A percentile compares a stretch with the other conserved stretches of the same genome.
Conservation (phyloP, 2,329 filamentous ascomycete genomes). For the Tolypocladium guangdongense region DNA sequence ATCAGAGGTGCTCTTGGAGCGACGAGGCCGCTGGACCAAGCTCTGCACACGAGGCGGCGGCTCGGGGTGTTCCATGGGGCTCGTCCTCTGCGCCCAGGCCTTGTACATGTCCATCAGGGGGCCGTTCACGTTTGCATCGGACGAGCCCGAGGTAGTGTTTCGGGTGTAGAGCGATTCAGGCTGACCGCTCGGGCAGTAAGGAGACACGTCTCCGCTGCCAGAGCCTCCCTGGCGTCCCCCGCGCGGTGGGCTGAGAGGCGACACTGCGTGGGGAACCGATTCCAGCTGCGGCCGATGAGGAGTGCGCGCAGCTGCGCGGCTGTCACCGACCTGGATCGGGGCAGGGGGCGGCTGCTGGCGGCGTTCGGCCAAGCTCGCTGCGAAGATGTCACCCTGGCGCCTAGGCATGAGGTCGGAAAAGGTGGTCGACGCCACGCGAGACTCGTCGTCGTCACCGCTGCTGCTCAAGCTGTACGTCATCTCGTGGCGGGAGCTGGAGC, state of each 20-base stretch:
- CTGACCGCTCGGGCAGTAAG: not conserved
- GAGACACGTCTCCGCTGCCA: not conserved
- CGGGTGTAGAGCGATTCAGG: not conserved
- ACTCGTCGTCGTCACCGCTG: not conserved
- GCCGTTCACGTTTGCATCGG: constrained; percentile 5
- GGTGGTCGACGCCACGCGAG: constrained; percentile 9
- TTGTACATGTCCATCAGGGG: constrained; percentile 12
- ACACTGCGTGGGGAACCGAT: constrained; percentile 11
- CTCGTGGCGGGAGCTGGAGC: not conserved
- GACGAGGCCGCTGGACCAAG: constrained; percentile 11
- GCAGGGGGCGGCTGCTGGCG: constrained; percentile 15
- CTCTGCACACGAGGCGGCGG: constrained; percentile 6
- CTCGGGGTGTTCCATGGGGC: constrained; percentile 8
- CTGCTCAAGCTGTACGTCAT: constrained; percentile 1
- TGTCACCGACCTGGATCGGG: constrained; percentile 13
- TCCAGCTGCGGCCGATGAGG: constrained; percentile 10
- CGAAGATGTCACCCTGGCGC: constrained; percentile 7
- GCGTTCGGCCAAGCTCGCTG: constrained; percentile 17
- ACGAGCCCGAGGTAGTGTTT: not conserved
- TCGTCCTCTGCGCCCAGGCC: constrained; percentile 8
- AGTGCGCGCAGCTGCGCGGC: constrained; percentile 1
- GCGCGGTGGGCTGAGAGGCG: constrained; percentile 13
- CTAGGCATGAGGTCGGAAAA: constrained; percentile 22
- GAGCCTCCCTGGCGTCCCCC: not conserved
- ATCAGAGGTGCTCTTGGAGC: constrained; percentile 19